phyloP scores from a whole-genome alignment of 2,329 filamentous ascomycete species.

The Trichoderma koningiopsis region DNA sequence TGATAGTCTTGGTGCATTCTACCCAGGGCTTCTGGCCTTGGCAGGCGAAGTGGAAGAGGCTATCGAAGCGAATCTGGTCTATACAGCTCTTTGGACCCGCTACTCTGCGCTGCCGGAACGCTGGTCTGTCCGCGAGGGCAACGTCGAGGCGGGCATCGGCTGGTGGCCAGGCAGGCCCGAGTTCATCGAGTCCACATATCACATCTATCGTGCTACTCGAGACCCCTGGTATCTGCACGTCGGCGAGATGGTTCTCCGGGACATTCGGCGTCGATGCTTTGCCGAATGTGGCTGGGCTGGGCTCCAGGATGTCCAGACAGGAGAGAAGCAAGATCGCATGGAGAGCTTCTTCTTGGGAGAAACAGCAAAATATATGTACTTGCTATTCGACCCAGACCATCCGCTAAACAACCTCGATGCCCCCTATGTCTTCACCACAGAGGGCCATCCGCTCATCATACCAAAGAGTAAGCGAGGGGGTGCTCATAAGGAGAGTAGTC shows the following conservation, averaged over 20 bases:
- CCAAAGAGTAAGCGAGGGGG: conserved; percentile 49
- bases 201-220: conserved; percentile 88
- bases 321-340: conserved; percentile 91
- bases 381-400: conserved; percentile 84
- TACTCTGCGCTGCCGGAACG: conserved; percentile 93
- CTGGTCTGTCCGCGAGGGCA: conserved; percentile 84
- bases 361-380: conserved; percentile 92
- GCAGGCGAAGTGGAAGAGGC: conserved; percentile 91
- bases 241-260: conserved; percentile 90
- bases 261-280: conserved; percentile 87
- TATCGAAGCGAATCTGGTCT: conserved; percentile 83
- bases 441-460: conserved; percentile 90
- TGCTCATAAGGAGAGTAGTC: background rate
- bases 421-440: conserved; percentile 91
- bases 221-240: conserved; percentile 97
- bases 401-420: conserved; percentile 85
- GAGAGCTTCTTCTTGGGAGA: conserved; percentile 98
- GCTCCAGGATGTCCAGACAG: conserved; percentile 76
- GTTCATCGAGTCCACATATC: conserved; percentile 95
- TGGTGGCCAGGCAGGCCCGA: conserved; percentile 97
- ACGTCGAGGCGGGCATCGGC: conserved; percentile 80
- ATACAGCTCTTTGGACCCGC: conserved; percentile 90
- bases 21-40: conserved; percentile 82
- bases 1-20: conserved; percentile 93
- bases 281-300: conserved; percentile 93